A percentile compares a stretch with the other conserved stretches of the same genome.
phyloP scores from a whole-genome alignment of 1,284 basidiomycete species.

The Entoloma clypeatum region DNA sequence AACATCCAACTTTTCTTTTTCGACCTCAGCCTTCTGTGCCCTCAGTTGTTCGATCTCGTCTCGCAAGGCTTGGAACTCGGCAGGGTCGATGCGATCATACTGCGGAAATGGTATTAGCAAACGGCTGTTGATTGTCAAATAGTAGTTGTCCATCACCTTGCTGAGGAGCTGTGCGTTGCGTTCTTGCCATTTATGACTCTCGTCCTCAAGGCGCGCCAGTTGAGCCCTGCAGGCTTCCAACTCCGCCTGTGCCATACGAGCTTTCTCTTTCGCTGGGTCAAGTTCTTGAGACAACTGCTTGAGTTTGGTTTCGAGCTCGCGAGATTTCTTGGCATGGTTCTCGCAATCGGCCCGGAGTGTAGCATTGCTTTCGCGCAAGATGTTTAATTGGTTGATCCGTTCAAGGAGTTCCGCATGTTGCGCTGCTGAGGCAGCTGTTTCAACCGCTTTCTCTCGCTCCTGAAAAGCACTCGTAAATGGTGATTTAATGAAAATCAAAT shows the following conservation, averaged over 20 bases:
- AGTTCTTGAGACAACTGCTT: conserved; percentile 59
- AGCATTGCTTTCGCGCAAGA: conserved; percentile 85
- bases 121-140: conserved; percentile 6
- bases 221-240: conserved; percentile 69
- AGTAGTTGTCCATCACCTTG: conserved; percentile 47
- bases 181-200: conserved; percentile 82
- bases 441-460: conserved; percentile 76
- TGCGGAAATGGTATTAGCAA: conserved; percentile 26
- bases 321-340: conserved; percentile 58
- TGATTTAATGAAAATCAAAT: conserved; percentile 3
- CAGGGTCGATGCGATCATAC: conserved; percentile 88
- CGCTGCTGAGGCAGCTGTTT: conserved; percentile 65
- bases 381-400: conserved; percentile 83
- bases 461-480: conserved; percentile 26
- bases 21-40: conserved; percentile 38
- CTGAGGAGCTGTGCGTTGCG: conserved; percentile 77
- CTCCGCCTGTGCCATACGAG: conserved; percentile 68
- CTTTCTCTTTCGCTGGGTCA: conserved; percentile 74
- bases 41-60: conserved; percentile 62
- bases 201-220: conserved; percentile 70
- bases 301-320: conserved; percentile 63
- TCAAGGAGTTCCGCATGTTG: conserved; percentile 86
- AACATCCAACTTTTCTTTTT: conserved; percentile 35
- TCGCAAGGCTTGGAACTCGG: conserved; percentile 80
- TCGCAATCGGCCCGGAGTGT: conserved; percentile 80